These are phyloP conservation scores for Calvatia gigantea DNA, from an alignment of 768 basidiomycete species.

Conservation along the genomic window DNA sequence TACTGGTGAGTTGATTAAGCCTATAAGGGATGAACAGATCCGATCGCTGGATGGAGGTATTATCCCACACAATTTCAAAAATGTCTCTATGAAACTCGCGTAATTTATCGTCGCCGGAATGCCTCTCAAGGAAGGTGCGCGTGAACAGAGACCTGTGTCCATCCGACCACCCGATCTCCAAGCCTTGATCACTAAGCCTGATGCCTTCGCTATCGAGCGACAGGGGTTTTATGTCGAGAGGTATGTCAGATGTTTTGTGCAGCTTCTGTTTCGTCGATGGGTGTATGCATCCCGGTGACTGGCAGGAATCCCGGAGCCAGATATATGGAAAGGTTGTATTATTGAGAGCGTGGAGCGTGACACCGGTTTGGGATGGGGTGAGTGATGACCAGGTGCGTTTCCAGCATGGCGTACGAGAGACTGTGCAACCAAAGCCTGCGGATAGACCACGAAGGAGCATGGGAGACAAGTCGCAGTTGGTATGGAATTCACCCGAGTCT, in stretches of 20 bases:
- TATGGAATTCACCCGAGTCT: too few species aligned
- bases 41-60: conserved; percentile 24
- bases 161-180: conserved; percentile 52
- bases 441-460: too few species aligned
- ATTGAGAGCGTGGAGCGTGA: conserved; percentile 38
- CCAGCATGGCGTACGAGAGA: neutral
- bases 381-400: conserved; percentile 27
- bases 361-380: conserved; percentile 20
- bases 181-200: conserved; percentile 36
- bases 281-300: conserved; percentile 60
- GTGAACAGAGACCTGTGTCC: conserved; percentile 59
- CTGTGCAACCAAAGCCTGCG: too few species aligned
- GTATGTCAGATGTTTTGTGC: conserved; percentile 64
- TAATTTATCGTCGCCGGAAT: conserved; percentile 36
- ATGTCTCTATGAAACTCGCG: conserved; percentile 42
- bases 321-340: conserved; percentile 53
- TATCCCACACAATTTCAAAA: conserved; percentile 38
- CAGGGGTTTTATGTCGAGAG: conserved; percentile 42
- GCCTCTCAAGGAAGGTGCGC: conserved; percentile 42
- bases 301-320: conserved; percentile 87
- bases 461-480: too few species aligned
- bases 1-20: conserved; percentile 36
- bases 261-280: conserved; percentile 78
- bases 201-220: conserved; percentile 33
- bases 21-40: conserved; percentile 58